Conservation (phyloP, 192 early-diverging fungal species). For the Coemansia sp. region DNA sequence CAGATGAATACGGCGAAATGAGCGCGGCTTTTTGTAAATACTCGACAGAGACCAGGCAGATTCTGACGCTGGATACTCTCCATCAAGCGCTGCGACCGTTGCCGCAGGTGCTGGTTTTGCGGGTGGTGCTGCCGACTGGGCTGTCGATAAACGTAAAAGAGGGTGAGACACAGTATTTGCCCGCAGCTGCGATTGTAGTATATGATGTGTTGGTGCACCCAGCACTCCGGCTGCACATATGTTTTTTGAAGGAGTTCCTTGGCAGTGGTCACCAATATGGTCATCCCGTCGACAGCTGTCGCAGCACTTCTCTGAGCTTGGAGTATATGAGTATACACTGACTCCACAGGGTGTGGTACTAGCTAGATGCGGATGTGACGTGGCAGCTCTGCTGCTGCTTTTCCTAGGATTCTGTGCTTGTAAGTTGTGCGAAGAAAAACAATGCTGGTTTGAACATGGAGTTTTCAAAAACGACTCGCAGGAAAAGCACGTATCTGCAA, state of each 20-base stretch:
- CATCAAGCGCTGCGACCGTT: neutral
- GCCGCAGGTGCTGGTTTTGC: neutral
- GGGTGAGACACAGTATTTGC: neutral
- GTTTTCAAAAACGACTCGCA: conserved; percentile 45
- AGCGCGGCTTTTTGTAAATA: conserved; percentile 4
- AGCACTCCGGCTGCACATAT: neutral
- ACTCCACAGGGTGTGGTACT: neutral
- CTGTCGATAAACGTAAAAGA: neutral
- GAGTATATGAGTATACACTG: neutral
- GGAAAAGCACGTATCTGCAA: conserved; percentile 30
- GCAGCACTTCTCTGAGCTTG: neutral
- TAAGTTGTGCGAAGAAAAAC: conserved; percentile 6
- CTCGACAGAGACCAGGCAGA: conserved; percentile 8
- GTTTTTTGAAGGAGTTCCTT: neutral
- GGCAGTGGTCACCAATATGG: neutral
- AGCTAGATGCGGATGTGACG: neutral
- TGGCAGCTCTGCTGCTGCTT: conserved; percentile 1
- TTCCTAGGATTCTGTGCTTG: neutral
- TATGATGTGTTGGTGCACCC: neutral
- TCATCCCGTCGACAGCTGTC: neutral
- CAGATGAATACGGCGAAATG: conserved; percentile 11
- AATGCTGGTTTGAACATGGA: conserved; percentile 24
- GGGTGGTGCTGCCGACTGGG: neutral
- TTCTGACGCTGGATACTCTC: neutral
- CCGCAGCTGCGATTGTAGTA: neutral